Evolutionary conservation across 805 yeast genomes (phyloP).

Genomic region (Metschnikowia colocasiae): DNA sequence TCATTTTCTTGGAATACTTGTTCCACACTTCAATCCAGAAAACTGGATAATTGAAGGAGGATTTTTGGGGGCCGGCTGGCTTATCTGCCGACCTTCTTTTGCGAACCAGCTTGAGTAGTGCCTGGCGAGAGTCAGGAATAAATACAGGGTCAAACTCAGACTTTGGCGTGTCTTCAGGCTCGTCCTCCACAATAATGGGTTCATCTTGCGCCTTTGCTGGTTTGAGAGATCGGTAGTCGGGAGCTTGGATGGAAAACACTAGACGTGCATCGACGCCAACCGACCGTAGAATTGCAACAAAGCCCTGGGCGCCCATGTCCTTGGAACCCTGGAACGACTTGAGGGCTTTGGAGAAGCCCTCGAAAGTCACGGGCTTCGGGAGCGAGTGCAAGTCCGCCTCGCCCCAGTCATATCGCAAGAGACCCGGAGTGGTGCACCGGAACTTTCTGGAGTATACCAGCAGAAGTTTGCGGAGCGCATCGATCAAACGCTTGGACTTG

Average conservation of each 20-base stretch:
- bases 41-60: conserved; percentile 51
- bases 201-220: conserved; percentile 12
- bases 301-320: conserved; percentile 84
- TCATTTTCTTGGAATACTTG: conserved; percentile 63
- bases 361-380: conserved; percentile 29
- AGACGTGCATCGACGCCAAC: conserved; percentile 69
- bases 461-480: conserved; percentile 69
- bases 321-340: conserved; percentile 58
- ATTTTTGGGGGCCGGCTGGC: neutral
- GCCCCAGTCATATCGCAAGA: conserved; percentile 36
- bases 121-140: conserved; percentile 17
- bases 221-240: conserved; percentile 49
- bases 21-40: conserved; percentile 98
- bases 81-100: neutral
- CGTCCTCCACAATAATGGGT: conserved; percentile 1
- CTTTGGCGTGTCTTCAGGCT: conserved; percentile 3
- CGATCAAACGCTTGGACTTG: conserved; percentile 65
- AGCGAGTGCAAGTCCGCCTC: conserved; percentile 17
- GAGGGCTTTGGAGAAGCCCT: conserved; percentile 44
- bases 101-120: conserved; percentile 8
- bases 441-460: conserved; percentile 56
- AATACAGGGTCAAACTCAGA: conserved; percentile 20
- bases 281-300: conserved; percentile 70
- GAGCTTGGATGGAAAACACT: conserved; percentile 83
- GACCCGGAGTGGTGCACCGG: conserved; percentile 42